Base-by-base conservation (phyloP, 495 filamentous ascomycete species). In the Aspergillus hancockii region DNA sequence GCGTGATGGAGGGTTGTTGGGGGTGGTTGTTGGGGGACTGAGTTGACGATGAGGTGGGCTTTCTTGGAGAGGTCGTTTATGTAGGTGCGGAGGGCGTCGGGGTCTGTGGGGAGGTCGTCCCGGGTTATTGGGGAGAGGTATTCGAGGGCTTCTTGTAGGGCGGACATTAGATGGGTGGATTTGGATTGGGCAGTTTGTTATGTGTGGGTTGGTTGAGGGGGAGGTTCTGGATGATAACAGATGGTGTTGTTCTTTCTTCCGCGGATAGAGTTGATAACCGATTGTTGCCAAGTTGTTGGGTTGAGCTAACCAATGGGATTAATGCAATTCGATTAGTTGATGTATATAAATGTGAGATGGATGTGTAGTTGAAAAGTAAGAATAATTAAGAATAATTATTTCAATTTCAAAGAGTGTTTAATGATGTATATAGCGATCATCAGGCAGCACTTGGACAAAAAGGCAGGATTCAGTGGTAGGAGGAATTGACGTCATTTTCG, bases 131-230 rank as follows among this genome's bases (percentile, higher is more conserved):
- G 89, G 14, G 81, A 76, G n/a, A 97, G 87, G 55, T 77, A 78
- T 71, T 88, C 81, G 65, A 97, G 86, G 25, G 90, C 88, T 41
- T 86, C 81, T 66, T 95, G 87, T 43, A 92, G 81, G 51, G 78
- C 71, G 4, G 85, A 67, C 88, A 90, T 90, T 52, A 50, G 45
- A 36, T 41, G 32, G 49, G 51, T 41, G 13, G 32, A n/a, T n/a
- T 45, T 43, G 12, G 9, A 32, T 28, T 28, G 10, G 21, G 18
- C 18, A 46, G 21, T 54, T 40, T 2, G 34, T 52, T 12, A 52
- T 22, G 45, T 0, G 12, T 54, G 4, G 31, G 46, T 49, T 16
- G 50, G 36, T 23, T 53, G 19, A 18, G 53, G 50, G 46, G 31
- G 23, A 32, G 13, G 13, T 34, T 19, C 13, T 5, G 19, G 18